Evolutionary conservation across 2,329 filamentous ascomycete genomes (phyloP).

Genomic region (Neofusicoccum laricinum): DNA sequence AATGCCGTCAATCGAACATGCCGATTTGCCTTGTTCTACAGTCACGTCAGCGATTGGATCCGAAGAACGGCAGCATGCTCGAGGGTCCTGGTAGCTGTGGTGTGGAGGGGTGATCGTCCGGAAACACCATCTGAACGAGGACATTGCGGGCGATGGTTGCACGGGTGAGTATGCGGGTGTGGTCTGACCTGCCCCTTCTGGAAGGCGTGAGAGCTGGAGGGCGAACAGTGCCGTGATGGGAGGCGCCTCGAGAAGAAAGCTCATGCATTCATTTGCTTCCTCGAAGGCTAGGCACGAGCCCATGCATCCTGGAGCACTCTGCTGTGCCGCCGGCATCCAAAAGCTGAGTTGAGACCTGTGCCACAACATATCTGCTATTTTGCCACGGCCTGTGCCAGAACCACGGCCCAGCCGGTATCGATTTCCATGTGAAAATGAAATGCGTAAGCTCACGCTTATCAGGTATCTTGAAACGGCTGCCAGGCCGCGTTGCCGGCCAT

Average conservation of each 20-base stretch:
- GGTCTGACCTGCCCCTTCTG: not conserved
- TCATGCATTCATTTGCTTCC: not conserved
- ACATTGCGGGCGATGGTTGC: not conserved
- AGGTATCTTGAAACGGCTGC: not conserved
- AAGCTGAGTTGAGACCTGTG: constrained; percentile 2
- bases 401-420: not conserved
- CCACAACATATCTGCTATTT: not conserved
- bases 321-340: not conserved
- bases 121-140: not conserved
- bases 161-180: not conserved
- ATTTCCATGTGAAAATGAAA: not conserved
- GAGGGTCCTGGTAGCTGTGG: not conserved
- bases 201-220: not conserved
- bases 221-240: not conserved
- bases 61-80: not conserved
- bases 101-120: not conserved
- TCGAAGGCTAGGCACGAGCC: not conserved
- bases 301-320: not conserved
- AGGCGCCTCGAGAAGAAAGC: not conserved
- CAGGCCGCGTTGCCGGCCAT: not conserved
- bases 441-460: not conserved
- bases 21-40: not conserved
- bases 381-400: not conserved
- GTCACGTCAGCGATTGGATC: not conserved
- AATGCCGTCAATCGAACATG: not conserved